These are phyloP conservation scores for Sporothrix mexicana DNA, from an alignment of 2,329 filamentous ascomycete species.

Conservation along the genomic window DNA sequence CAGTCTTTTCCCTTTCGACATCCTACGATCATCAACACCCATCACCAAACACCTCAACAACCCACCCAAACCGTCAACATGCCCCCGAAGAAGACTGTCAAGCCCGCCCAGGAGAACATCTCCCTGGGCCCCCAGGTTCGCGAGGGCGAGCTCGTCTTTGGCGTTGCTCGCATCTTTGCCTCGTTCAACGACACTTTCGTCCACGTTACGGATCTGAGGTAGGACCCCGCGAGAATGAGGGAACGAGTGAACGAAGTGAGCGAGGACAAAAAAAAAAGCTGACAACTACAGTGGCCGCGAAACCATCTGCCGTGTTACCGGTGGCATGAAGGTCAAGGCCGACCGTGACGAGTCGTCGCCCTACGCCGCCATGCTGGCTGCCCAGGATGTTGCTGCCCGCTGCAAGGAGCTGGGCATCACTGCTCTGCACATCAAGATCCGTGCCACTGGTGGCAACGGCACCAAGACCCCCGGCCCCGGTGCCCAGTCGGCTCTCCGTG, in stretches of 20 bases:
- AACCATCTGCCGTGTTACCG: slow-evolving; percentile 99
- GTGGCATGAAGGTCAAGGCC: slow-evolving; percentile 99
- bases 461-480: slow-evolving; percentile 99
- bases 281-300: slow-evolving; percentile 80
- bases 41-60: slow-evolving; percentile 36
- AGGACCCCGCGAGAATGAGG: slow-evolving; percentile 50
- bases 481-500: slow-evolving; percentile 98
- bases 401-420: slow-evolving; percentile 76
- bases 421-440: slow-evolving; percentile 99
- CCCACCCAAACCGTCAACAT: slow-evolving; percentile 64
- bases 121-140: slow-evolving; percentile 95
- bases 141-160: slow-evolving; percentile 97
- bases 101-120: slow-evolving; percentile 94
- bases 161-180: slow-evolving; percentile 97
- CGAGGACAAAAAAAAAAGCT: slow-evolving; percentile 3
- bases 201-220: slow-evolving; percentile 99
- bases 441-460: slow-evolving; percentile 98
- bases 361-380: slow-evolving; percentile 99
- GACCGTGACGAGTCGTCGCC: slow-evolving; percentile 99
- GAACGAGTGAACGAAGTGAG: background rate
- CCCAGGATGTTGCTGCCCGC: slow-evolving; percentile 94
- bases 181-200: slow-evolving; percentile 95
- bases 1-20: slow-evolving; percentile 15
- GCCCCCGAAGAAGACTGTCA: slow-evolving; percentile 90
- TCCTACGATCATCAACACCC: slow-evolving; percentile 41